A percentile compares a stretch with the other conserved stretches of the same genome.
Evolutionary conservation across 805 yeast species (phyloP).

Genomic region (Nakazawaea holstii): DNA sequence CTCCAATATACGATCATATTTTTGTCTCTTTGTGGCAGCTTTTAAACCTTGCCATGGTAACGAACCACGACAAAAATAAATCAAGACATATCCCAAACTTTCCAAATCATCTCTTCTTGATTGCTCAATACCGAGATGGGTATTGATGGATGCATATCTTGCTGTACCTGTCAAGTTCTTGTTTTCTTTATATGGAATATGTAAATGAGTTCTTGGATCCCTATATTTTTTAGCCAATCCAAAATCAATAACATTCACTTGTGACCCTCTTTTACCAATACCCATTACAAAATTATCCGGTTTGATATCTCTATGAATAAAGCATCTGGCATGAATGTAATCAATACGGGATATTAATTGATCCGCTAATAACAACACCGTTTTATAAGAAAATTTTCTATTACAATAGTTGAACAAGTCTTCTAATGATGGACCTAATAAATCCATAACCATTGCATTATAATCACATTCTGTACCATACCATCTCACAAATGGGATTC

Average conservation of each 20-base stretch:
- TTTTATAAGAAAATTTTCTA: conserved; percentile 87
- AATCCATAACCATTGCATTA: conserved; percentile 94
- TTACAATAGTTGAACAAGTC: conserved; percentile 95
- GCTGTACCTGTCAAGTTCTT: conserved; percentile 97
- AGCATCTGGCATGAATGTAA: conserved; percentile 91
- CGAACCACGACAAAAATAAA: conserved; percentile 92
- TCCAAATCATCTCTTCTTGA: conserved; percentile 95
- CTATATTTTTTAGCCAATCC: conserved; percentile 92
- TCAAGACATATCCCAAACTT: conserved; percentile 88
- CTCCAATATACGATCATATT: conserved; percentile 94
- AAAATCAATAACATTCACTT: conserved; percentile 89
- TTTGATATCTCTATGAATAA: conserved; percentile 78
- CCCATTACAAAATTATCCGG: conserved; percentile 87
- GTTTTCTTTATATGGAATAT: conserved; percentile 94
- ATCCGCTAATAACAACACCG: conserved; percentile 88
- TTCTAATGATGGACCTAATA: conserved; percentile 91
- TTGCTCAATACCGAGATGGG: conserved; percentile 96
- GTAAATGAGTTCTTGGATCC: conserved; percentile 90
- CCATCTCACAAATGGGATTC: conserved; percentile 96
- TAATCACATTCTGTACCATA: conserved; percentile 95
- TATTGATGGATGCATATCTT: conserved; percentile 90
- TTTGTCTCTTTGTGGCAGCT: conserved; percentile 95
- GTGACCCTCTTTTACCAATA: conserved; percentile 90
- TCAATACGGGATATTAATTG: conserved; percentile 93
- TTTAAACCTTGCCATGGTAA: conserved; percentile 98